These are phyloP conservation scores for Cladosporium phlei DNA, from an alignment of 2,329 filamentous ascomycete genomes.

Conservation along the genomic window DNA sequence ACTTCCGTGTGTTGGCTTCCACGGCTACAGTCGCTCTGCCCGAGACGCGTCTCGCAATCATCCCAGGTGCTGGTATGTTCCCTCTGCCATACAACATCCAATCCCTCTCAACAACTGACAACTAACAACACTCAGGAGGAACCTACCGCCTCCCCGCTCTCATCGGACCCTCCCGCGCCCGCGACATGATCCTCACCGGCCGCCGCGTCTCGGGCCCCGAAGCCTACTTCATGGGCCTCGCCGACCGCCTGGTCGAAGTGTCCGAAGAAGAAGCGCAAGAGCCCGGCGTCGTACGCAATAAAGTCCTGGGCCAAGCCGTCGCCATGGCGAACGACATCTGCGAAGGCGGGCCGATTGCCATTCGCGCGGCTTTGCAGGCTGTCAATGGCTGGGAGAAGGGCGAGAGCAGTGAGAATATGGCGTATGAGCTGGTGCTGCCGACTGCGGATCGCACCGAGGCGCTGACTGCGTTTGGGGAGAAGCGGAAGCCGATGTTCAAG, in stretches of 20 bases:
- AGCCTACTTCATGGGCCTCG: constrained; percentile 86
- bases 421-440: constrained; percentile 76
- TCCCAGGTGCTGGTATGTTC: constrained; percentile 65
- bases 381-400: constrained; percentile 61
- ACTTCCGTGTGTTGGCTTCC: constrained; percentile 81
- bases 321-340: constrained; percentile 79
- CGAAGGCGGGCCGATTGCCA: constrained; percentile 79
- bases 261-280: constrained; percentile 52
- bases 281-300: constrained; percentile 55
- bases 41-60: constrained; percentile 87
- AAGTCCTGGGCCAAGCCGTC: constrained; percentile 70
- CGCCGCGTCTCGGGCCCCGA: constrained; percentile 77
- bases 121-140: constrained; percentile 52
- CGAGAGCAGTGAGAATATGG: constrained; percentile 76
- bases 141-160: constrained; percentile 80
- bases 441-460: constrained; percentile 89
- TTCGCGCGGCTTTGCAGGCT: constrained; percentile 73
- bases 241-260: constrained; percentile 83
- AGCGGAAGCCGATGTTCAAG: constrained; percentile 65
- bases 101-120: background rate
- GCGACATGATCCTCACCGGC: constrained; percentile 86
- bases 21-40: constrained; percentile 76
- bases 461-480: constrained; percentile 75
- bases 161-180: constrained; percentile 74
- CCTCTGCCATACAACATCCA: background rate